Evolutionary conservation across 1,284 basidiomycete genomes (phyloP).

Genomic region (Pyrrhoderma noxium): DNA sequence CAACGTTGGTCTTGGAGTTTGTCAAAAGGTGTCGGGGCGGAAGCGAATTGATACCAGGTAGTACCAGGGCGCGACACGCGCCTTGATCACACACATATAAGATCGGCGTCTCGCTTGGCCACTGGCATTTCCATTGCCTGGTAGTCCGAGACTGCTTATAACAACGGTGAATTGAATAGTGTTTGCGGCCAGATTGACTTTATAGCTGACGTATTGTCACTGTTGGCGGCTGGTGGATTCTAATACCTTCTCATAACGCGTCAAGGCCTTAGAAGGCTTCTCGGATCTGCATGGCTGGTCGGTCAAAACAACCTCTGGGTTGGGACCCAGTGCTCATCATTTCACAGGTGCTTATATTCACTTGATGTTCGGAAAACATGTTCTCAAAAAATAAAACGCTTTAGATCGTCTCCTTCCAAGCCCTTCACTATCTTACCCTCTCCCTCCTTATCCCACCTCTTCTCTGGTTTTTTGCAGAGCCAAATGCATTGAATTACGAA

Average conservation of each 20-base stretch:
- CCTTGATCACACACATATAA: neutral
- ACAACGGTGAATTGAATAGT: too few species aligned
- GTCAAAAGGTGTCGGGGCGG: neutral
- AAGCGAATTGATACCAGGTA: neutral
- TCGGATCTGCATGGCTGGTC: too few species aligned
- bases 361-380: neutral
- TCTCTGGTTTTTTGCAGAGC: slow-evolving; percentile 68
- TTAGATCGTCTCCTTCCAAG: slow-evolving; percentile 88
- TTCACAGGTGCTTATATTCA: slow-evolving; percentile 45
- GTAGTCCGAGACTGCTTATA: too few species aligned
- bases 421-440: slow-evolving; percentile 86
- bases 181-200: too few species aligned
- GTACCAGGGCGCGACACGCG: too few species aligned
- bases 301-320: slow-evolving; percentile 24
- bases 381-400: neutral
- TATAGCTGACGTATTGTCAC: too few species aligned
- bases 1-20: too few species aligned
- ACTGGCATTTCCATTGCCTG: too few species aligned
- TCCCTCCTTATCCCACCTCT: slow-evolving; percentile 79
- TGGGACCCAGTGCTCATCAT: slow-evolving; percentile 76
- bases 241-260: too few species aligned
- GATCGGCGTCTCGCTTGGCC: neutral
- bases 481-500: slow-evolving; percentile 70
- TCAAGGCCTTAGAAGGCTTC: too few species aligned
- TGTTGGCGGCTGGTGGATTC: too few species aligned